A percentile compares a stretch with the other conserved stretches of the same genome.
Conservation (phyloP, 139 green algal genomes). For the Mesostigma viride region DNA sequence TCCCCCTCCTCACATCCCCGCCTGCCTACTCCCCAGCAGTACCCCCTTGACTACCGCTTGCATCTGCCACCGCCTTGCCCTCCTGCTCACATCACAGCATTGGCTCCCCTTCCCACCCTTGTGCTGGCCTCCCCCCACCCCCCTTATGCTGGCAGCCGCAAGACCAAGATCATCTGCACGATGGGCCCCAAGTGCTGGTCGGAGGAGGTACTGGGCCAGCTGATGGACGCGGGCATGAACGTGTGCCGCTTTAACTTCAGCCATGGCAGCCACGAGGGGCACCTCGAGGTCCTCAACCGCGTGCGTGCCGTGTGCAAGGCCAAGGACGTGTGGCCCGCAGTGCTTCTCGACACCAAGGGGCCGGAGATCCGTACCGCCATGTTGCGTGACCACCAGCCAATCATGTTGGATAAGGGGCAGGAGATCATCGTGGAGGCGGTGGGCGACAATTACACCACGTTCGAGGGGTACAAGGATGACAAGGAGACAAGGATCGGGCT, state of each 20-base stretch:
- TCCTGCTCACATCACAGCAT: too few relatives aligned
- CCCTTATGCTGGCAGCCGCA: too few relatives aligned
- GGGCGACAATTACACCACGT: constrained; percentile 39
- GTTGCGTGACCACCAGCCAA: constrained; percentile 31
- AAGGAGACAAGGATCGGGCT: constrained; percentile 25
- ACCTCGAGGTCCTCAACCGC: constrained; percentile 81
- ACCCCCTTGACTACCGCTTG: too few relatives aligned
- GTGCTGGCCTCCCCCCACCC: too few relatives aligned
- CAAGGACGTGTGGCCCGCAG: too few relatives aligned
- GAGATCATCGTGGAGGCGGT: constrained; percentile 38
- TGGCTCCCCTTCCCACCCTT: too few relatives aligned
- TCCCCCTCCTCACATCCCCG: too few relatives aligned
- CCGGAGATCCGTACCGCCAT: constrained; percentile 52
- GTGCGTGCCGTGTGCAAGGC: constrained; percentile 82
- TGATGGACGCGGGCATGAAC: constrained; percentile 55
- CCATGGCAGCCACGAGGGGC: constrained; percentile 59
- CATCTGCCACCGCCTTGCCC: too few relatives aligned
- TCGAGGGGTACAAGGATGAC: constrained; percentile 26
- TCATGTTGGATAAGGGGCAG: constrained; percentile 28
- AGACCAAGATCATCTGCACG: constrained; percentile 53
- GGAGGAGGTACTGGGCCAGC: constrained; percentile 40
- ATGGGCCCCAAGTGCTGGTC: constrained; percentile 46
- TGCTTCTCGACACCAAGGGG: constrained; percentile 43
- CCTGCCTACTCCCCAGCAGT: too few relatives aligned
- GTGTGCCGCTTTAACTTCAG: constrained; percentile 75